These are phyloP conservation scores for Aureobasidium sp. DNA, from an alignment of 2,329 filamentous ascomycete species.

Conservation along the genomic window DNA sequence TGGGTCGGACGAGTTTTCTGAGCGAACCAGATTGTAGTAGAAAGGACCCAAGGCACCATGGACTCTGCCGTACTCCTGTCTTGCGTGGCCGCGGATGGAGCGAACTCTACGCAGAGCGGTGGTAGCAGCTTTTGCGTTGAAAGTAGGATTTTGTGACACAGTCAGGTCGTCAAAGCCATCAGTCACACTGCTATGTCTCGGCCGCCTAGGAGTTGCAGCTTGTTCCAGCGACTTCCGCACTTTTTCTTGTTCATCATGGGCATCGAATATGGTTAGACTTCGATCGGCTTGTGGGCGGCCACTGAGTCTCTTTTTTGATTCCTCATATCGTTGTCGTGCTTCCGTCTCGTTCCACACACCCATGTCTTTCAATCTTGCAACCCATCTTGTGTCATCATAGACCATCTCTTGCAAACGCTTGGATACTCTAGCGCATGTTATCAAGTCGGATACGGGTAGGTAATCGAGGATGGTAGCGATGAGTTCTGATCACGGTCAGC, in stretches of 20 bases:
- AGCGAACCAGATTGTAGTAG: constrained; percentile 71
- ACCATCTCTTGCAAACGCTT: constrained; percentile 94
- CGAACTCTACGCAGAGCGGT: constrained; percentile 60
- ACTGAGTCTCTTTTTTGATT: constrained; percentile 51
- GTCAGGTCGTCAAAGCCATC: constrained; percentile 78
- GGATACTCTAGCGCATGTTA: constrained; percentile 76
- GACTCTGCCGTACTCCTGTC: constrained; percentile 83
- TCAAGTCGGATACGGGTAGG: constrained; percentile 73
- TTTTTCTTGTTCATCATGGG: constrained; percentile 56
- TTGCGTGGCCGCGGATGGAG: constrained; percentile 75
- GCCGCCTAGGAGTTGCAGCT: constrained; percentile 12
- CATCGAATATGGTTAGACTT: constrained; percentile 65
- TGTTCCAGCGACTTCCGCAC: constrained; percentile 35
- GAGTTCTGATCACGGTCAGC: constrained; percentile 54
- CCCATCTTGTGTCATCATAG: constrained; percentile 95
- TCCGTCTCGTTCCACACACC: constrained; percentile 87
- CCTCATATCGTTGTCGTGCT: constrained; percentile 72
- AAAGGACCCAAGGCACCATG: constrained; percentile 84
- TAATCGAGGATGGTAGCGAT: constrained; percentile 83
- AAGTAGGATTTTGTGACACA: constrained; percentile 31
- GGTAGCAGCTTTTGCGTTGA: constrained; percentile 45
- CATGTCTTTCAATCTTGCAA: constrained; percentile 76
- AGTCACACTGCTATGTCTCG: constrained; percentile 31
- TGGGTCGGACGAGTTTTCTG: constrained; percentile 68
- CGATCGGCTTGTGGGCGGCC: constrained; percentile 22